These are phyloP conservation scores for Rhizophagus prolifer DNA, from an alignment of 192 early-diverging fungal species.

Conservation along the genomic window DNA sequence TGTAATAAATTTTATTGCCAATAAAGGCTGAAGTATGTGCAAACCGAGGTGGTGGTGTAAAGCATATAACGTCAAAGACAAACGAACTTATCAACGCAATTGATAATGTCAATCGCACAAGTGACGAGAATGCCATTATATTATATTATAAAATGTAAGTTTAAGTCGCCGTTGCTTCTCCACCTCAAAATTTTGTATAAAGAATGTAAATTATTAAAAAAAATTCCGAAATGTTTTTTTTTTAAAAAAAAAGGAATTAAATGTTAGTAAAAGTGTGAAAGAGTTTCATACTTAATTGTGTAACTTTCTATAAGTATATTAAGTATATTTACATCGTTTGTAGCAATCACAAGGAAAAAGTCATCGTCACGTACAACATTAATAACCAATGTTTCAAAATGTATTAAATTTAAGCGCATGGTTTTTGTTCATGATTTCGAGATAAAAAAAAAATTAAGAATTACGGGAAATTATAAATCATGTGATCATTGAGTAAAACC, in stretches of 20 bases:
- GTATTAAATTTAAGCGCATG: too few species aligned
- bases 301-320: too few species aligned
- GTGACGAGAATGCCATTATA: not conserved
- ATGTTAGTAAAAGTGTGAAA: not conserved
- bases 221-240: not conserved
- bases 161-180: not conserved
- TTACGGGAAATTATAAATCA: not conserved
- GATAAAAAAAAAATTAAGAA: too few species aligned
- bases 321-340: too few species aligned
- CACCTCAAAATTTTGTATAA: not conserved
- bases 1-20: not conserved
- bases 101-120: not conserved
- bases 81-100: not conserved
- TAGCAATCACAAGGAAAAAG: too few species aligned
- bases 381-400: too few species aligned
- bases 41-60: not conserved
- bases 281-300: not conserved
- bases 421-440: too few species aligned
- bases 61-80: not conserved
- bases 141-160: not conserved
- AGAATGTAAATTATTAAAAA: not conserved
- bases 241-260: not conserved
- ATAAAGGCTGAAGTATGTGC: not conserved
- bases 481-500: too few species aligned
- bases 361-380: too few species aligned